phyloP scores from a whole-genome alignment of 345 rosid genomes.

The Odontarrhena argentea region DNA sequence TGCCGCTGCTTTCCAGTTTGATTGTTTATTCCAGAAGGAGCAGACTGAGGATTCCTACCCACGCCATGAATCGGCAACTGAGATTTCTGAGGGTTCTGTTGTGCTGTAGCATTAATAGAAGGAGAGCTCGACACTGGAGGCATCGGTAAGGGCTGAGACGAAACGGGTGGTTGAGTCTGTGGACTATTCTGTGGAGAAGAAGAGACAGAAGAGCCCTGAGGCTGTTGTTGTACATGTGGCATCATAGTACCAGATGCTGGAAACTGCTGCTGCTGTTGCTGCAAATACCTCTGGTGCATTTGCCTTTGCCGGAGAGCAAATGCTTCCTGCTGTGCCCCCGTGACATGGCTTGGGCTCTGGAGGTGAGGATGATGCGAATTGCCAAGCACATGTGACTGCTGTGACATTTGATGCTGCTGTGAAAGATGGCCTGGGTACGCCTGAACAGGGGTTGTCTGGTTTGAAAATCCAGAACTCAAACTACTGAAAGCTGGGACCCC shows the following conservation, averaged over 20 bases:
- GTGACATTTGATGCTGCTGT: conserved; percentile 71
- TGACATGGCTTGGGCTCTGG: conserved; percentile 63
- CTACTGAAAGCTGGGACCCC: conserved; percentile 73
- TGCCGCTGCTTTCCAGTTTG: conserved; percentile 88
- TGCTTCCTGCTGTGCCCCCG: conserved; percentile 69
- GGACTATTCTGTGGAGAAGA: conserved; percentile 69
- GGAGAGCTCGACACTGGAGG: conserved; percentile 59
- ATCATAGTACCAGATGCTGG: conserved; percentile 58
- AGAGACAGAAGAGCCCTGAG: conserved; percentile 77
- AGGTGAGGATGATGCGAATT: conserved; percentile 69
- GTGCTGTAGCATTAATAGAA: conserved; percentile 48
- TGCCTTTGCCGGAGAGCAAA: conserved; percentile 72
- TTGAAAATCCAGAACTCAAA: conserved; percentile 68
- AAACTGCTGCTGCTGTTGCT: conserved; percentile 70
- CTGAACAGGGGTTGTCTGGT: conserved; percentile 69
- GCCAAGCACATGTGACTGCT: conserved; percentile 60
- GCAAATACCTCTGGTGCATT: conserved; percentile 71
- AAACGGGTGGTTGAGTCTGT: conserved; percentile 65
- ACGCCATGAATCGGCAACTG: conserved; percentile 63
- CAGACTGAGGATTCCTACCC: conserved; percentile 60
- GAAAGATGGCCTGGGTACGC: conserved; percentile 70
- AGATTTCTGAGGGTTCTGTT: conserved; percentile 64
- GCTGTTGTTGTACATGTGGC: conserved; percentile 64
- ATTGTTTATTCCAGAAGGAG: conserved; percentile 60
- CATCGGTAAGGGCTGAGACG: conserved; percentile 57